Evolutionary conservation across 2,329 filamentous ascomycete genomes (phyloP).

Genomic region (Epichloe scottii): DNA sequence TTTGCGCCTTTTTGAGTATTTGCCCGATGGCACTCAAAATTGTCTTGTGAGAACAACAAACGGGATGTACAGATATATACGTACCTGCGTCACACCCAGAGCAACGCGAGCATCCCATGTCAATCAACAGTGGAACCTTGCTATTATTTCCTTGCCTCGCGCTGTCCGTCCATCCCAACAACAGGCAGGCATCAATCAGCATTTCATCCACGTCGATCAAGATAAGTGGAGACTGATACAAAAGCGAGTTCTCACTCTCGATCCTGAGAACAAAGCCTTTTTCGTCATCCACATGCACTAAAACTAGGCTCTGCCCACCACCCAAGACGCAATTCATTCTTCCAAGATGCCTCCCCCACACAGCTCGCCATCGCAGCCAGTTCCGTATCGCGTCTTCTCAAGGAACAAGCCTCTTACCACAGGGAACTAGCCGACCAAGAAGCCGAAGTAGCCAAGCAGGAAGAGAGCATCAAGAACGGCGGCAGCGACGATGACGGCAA

Average conservation of each 20-base stretch:
- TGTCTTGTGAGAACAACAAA: too few species aligned
- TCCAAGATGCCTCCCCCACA: conserved; percentile 61
- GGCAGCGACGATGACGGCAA: conserved; percentile 54
- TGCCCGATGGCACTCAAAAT: too few species aligned
- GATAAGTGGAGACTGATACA: neutral
- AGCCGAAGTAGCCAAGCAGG: conserved; percentile 55
- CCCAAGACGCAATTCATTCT: neutral
- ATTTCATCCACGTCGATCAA: neutral
- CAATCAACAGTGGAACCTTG: too few species aligned
- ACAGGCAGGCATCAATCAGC: conserved; percentile 12
- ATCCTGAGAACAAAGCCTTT: too few species aligned
- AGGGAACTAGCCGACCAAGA: conserved; percentile 70
- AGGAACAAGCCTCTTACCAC: conserved; percentile 85
- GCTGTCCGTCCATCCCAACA: neutral
- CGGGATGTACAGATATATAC: too few species aligned
- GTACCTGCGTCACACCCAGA: too few species aligned
- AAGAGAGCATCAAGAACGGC: conserved; percentile 41
- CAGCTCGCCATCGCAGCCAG: conserved; percentile 68
- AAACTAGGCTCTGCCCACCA: neutral
- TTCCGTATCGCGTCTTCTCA: conserved; percentile 71
- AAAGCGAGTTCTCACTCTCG: neutral
- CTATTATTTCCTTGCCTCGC: too few species aligned
- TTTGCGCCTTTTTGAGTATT: too few species aligned
- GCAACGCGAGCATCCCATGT: too few species aligned
- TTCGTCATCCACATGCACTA: too few species aligned